Percentiles rank a stretch among this genome's conserved stretches.
Evolutionary conservation across 306 rosid genomes (phyloP).

Genomic region (Amphicarpaea edgeworthii): DNA sequence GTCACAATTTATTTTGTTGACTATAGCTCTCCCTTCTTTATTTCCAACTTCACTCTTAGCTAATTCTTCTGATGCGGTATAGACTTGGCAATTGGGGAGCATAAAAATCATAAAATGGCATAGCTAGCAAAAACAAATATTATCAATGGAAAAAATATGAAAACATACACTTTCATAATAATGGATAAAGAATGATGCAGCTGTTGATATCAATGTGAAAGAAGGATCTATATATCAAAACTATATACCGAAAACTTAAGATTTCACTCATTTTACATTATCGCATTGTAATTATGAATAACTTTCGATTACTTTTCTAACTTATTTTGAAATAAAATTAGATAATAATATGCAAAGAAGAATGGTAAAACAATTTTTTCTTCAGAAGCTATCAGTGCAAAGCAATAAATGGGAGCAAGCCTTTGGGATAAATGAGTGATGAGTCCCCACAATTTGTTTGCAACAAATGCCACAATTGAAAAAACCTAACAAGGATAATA

Average conservation of each 20-base stretch:
- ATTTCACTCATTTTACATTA: neutral
- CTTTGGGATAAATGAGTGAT: neutral
- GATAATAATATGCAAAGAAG: too few species aligned
- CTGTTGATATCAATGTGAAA: neutral
- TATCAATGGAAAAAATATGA: neutral
- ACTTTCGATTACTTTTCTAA: too few species aligned
- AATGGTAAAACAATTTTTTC: neutral
- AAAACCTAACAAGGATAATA: too few species aligned
- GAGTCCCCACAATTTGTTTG: too few species aligned
- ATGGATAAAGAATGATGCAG: neutral
- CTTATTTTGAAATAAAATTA: neutral
- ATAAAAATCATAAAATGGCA: constrained; percentile 1
- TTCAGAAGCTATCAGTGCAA: neutral
- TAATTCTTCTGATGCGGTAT: neutral
- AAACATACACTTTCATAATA: neutral
- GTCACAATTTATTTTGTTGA: neutral
- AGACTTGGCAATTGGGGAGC: neutral
- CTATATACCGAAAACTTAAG: neutral
- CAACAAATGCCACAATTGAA: too few species aligned
- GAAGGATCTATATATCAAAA: neutral
- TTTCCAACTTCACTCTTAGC: neutral
- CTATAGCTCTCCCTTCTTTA: neutral
- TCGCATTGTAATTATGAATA: neutral
- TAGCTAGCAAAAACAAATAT: neutral
- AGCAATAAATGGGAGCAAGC: neutral